These are phyloP conservation scores for Pulveroboletus sp. DNA, from an alignment of 768 basidiomycete genomes.

Conservation along the genomic window DNA sequence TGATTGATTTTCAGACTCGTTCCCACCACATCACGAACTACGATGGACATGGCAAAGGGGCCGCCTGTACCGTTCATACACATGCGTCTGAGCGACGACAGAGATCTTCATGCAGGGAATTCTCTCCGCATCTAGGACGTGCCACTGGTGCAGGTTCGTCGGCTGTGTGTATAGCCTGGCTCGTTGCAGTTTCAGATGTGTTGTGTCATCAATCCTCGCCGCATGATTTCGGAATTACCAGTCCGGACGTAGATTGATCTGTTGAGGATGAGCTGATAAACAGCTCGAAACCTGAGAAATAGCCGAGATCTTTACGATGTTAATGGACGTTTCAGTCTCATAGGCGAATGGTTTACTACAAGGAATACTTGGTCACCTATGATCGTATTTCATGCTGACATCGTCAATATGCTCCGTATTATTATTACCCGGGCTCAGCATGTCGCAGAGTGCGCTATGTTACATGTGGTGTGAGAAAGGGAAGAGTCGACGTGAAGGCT, in stretches of 20 bases:
- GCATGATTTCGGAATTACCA: constrained; percentile 47
- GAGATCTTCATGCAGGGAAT: constrained; percentile 47
- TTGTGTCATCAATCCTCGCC: constrained; percentile 51
- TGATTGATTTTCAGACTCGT: constrained; percentile 46
- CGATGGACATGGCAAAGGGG: constrained; percentile 39
- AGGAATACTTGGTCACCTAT: background rate
- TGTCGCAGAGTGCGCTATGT: constrained; percentile 25
- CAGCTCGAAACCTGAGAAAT: constrained; percentile 27
- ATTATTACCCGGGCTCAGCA: constrained; percentile 28
- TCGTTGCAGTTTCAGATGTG: constrained; percentile 50
- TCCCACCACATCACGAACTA: constrained; percentile 39
- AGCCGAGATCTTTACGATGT: background rate
- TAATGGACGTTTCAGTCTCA: background rate
- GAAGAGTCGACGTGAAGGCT: constrained; percentile 10
- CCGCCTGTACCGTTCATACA: constrained; percentile 67
- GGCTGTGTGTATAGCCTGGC: constrained; percentile 47
- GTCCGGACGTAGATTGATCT: constrained; percentile 43
- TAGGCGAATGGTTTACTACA: background rate
- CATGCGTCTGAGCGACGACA: constrained; percentile 53
- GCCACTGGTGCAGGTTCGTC: constrained; percentile 42
- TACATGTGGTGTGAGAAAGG: constrained; percentile 24
- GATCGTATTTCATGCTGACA: constrained; percentile 8
- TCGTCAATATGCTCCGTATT: constrained; percentile 6
- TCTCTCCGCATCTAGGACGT: background rate
- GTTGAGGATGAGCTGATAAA: constrained; percentile 49